Evolutionary conservation across 108 stramenopile species (phyloP).

Genomic region (Nannochloropsis granulata): DNA sequence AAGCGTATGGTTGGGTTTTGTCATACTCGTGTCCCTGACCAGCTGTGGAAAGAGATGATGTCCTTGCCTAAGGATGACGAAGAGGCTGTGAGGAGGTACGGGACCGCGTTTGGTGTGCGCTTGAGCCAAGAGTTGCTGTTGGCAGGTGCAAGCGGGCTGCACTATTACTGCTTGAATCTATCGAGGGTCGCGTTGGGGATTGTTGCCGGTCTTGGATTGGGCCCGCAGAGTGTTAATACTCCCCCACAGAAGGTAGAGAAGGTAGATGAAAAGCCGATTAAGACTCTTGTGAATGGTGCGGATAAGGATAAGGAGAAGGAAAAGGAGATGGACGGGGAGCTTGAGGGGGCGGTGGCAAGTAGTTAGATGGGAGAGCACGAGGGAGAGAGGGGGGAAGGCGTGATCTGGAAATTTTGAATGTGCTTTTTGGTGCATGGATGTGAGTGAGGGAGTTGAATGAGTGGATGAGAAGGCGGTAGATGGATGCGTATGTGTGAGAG

Average conservation of each 20-base stretch:
- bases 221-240: background rate
- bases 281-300: background rate
- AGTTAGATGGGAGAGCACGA: background rate
- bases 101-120: background rate
- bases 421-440: too few species aligned
- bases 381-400: background rate
- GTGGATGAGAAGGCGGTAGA: too few species aligned
- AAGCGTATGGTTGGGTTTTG: conserved; percentile 95
- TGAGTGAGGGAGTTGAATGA: too few species aligned
- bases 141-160: background rate
- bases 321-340: background rate
- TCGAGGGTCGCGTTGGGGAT: background rate
- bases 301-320: background rate
- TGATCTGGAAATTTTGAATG: too few species aligned
- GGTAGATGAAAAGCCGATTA: background rate
- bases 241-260: background rate
- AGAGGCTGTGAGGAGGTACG: background rate
- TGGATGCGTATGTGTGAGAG: too few species aligned
- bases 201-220: background rate
- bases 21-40: conserved; percentile 84
- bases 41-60: conserved; percentile 40
- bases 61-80: background rate
- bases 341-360: background rate
- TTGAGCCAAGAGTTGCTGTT: background rate
- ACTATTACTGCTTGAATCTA: conserved; percentile 3